A percentile compares a stretch with the other conserved stretches of the same genome.
Evolutionary conservation across 2,329 filamentous ascomycete genomes (phyloP).

Genomic region (Fusarium sp.): DNA sequence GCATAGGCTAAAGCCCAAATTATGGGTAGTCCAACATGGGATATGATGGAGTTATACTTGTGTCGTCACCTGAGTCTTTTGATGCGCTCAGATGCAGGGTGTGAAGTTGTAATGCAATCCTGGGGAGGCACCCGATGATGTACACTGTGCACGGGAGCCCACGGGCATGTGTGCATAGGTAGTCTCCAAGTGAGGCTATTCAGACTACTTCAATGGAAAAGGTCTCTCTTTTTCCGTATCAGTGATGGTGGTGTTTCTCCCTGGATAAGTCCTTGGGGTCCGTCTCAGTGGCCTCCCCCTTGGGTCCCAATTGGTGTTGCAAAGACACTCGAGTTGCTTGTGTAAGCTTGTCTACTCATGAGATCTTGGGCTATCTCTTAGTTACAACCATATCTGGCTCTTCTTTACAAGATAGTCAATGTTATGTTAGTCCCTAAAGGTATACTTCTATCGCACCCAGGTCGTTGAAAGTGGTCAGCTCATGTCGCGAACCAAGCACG

Average conservation of each 20-base stretch:
- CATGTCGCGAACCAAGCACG: neutral
- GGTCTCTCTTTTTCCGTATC: fast-evolving
- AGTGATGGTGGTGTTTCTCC: too few species aligned
- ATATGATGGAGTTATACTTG: neutral
- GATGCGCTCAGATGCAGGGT: too few species aligned
- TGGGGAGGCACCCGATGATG: neutral
- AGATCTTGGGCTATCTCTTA: neutral
- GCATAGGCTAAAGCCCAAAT: fast-evolving
- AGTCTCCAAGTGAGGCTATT: neutral
- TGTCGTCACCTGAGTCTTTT: neutral
- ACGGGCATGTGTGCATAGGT: neutral
- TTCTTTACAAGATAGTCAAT: fast-evolving
- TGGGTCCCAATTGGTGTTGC: neutral
- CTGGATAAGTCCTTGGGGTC: neutral
- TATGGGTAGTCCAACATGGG: fast-evolving
- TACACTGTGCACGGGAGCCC: too few species aligned
- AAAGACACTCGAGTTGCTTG: neutral
- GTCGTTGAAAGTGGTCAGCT: too few species aligned
- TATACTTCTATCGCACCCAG: neutral
- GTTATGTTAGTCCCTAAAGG: neutral
- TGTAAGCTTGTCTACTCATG: too few species aligned
- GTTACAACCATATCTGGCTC: too few species aligned
- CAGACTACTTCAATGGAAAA: too few species aligned
- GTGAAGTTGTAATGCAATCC: neutral
- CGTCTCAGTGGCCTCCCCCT: neutral